Conservation (phyloP, 2,329 filamentous ascomycete genomes). For the Trichoderma guizhouense region DNA sequence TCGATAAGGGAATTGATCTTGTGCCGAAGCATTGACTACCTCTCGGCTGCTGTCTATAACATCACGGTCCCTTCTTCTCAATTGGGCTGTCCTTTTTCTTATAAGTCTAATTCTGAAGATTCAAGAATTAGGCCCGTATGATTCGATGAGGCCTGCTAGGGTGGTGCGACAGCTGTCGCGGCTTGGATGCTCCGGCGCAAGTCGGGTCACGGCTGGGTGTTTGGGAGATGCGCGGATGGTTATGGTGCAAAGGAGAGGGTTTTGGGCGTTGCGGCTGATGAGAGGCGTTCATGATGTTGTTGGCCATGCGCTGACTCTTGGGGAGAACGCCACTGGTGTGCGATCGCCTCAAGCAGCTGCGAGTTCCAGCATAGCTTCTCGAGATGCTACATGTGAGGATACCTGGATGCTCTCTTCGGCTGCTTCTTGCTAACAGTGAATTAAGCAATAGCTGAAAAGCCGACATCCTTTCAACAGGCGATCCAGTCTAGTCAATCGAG, state of each 20-base stretch:
- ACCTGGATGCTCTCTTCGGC: background rate
- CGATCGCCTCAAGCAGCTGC: background rate
- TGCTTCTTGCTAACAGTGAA: too few relatives aligned
- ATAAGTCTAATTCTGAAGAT: background rate
- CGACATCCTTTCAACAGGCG: background rate
- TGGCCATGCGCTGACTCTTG: constrained; percentile 20
- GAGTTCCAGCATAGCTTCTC: background rate
- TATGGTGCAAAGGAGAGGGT: constrained; percentile 14
- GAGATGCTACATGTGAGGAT: background rate
- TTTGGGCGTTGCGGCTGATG: constrained; percentile 19
- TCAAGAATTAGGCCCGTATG: background rate
- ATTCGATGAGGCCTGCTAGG: constrained; percentile 23
- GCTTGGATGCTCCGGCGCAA: constrained; percentile 7
- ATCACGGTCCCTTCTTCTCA: background rate
- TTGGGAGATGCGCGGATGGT: background rate
- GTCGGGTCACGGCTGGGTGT: background rate
- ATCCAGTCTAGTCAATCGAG: background rate
- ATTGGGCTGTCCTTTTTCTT: background rate
- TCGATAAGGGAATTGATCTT: constrained; percentile 12
- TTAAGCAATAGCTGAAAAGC: background rate
- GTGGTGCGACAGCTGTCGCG: constrained; percentile 22
- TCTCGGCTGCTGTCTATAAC: background rate
- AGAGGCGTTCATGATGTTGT: constrained; percentile 20
- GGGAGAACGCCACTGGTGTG: constrained; percentile 16
- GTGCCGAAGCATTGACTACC: too few relatives aligned